Evolutionary conservation across 805 yeast genomes (phyloP).

Genomic region (Candida methanosorbosa): DNA sequence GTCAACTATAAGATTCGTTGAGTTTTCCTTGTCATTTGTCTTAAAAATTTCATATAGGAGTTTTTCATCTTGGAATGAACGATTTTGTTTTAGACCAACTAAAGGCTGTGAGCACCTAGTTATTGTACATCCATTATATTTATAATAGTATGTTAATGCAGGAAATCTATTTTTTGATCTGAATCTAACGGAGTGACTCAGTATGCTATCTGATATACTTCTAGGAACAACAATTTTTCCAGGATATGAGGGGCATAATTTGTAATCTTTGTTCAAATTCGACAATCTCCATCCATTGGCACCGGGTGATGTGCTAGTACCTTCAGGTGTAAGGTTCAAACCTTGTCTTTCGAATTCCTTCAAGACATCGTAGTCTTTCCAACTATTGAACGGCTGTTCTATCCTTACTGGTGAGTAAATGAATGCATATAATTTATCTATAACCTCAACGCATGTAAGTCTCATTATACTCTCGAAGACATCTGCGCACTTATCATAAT

Average conservation of each 20-base stretch:
- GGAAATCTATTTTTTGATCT: slow-evolving; percentile 85
- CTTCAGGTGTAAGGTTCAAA: slow-evolving; percentile 16
- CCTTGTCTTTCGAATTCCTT: slow-evolving; percentile 71
- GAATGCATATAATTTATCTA: slow-evolving; percentile 69
- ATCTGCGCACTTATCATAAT: slow-evolving; percentile 51
- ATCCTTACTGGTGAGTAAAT: slow-evolving; percentile 66
- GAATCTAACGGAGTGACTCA: slow-evolving; percentile 76
- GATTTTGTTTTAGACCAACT: slow-evolving; percentile 78
- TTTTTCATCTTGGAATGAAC: slow-evolving; percentile 89
- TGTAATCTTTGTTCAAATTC: slow-evolving; percentile 51
- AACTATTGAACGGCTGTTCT: slow-evolving; percentile 58
- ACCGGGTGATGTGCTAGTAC: slow-evolving; percentile 4
- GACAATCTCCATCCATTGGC: slow-evolving; percentile 59
- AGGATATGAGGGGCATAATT: slow-evolving; percentile 74
- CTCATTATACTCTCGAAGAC: slow-evolving; percentile 66
- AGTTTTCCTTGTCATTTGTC: slow-evolving; percentile 30
- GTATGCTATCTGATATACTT: slow-evolving; percentile 71
- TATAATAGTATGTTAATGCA: slow-evolving; percentile 66
- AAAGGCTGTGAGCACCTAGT: slow-evolving; percentile 90
- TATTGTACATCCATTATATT: slow-evolving; percentile 64
- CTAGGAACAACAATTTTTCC: slow-evolving; percentile 57
- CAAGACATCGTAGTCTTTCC: slow-evolving; percentile 59
- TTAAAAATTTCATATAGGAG: slow-evolving; percentile 65
- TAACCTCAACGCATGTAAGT: slow-evolving; percentile 45
- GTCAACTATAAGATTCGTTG: slow-evolving; percentile 66